Evolutionary conservation across 345 rosid species (phyloP).

Genomic region (Camelina hispida): DNA sequence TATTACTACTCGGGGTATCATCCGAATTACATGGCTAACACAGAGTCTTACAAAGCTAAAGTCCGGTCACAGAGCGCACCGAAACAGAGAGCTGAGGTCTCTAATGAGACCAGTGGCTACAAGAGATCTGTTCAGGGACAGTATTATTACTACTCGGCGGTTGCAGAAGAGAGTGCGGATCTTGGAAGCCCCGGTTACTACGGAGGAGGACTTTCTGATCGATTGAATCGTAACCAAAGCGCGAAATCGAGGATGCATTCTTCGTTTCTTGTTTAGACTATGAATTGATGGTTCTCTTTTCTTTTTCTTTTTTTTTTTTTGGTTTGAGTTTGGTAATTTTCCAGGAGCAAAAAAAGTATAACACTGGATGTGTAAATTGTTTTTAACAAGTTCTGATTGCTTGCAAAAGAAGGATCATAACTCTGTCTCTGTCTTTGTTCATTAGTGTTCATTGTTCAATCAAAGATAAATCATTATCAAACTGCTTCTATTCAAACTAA

Average conservation of each 20-base stretch:
- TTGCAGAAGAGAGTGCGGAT: conserved; percentile 31
- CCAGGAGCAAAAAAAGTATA: conserved; percentile 8
- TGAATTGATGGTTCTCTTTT: conserved; percentile 10
- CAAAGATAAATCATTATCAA: not conserved
- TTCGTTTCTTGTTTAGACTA: conserved; percentile 38
- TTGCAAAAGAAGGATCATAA: conserved; percentile 27
- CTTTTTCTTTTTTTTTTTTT: not conserved
- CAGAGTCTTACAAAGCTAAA: conserved; percentile 85
- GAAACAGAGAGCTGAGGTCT: conserved; percentile 73
- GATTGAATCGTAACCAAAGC: conserved; percentile 39
- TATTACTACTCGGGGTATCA: conserved; percentile 60
- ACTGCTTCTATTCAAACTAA: too few species aligned
- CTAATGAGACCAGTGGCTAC: conserved; percentile 53
- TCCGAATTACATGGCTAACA: conserved; percentile 89
- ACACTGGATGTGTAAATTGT: conserved; percentile 33
- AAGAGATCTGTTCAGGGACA: conserved; percentile 42
- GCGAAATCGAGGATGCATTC: conserved; percentile 40
- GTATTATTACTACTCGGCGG: conserved; percentile 32
- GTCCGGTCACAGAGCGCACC: conserved; percentile 92
- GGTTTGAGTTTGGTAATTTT: conserved; percentile 27
- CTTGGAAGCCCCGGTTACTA: conserved; percentile 34
- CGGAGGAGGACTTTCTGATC: conserved; percentile 35
- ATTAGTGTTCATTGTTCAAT: not conserved
- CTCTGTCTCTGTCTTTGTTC: conserved; percentile 9
- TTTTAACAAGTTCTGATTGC: conserved; percentile 33